Evolutionary conservation across 306 rosid genomes (phyloP).

Genomic region (Prunus padus): DNA sequence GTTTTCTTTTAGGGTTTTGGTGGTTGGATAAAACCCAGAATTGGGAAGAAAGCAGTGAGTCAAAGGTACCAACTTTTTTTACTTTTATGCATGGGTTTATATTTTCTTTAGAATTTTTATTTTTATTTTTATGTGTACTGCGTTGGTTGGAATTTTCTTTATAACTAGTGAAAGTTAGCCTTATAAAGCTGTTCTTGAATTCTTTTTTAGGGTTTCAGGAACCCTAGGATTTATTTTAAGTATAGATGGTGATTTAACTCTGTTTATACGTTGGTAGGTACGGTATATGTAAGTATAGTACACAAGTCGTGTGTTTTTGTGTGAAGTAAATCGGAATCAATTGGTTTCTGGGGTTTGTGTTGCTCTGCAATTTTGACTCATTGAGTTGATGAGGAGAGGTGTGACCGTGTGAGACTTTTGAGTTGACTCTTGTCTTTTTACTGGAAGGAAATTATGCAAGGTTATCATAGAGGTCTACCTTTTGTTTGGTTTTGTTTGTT

Average conservation of each 20-base stretch:
- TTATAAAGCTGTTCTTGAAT: neutral
- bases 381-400: slow-evolving; percentile 1
- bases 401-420: neutral
- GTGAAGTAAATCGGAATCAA: slow-evolving; percentile 6
- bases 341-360: neutral
- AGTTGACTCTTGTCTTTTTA: neutral
- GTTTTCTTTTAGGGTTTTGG: slow-evolving; percentile 22
- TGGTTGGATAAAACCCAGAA: slow-evolving; percentile 14
- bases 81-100: neutral
- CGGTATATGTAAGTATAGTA: neutral
- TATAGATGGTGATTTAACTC: neutral
- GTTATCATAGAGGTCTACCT: neutral
- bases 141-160: neutral
- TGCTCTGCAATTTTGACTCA: neutral
- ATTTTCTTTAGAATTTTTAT: neutral
- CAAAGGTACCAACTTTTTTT: slow-evolving; percentile 15
- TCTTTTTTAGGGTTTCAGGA: slow-evolving; percentile 7
- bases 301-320: neutral
- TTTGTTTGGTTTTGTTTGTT: neutral
- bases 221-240: slow-evolving; percentile 4
- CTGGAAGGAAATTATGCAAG: neutral
- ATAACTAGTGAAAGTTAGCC: neutral
- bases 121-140: neutral
- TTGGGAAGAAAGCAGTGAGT: neutral
- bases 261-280: neutral